A percentile compares a stretch with the other conserved stretches of the same genome.
phyloP scores from a whole-genome alignment of 257 asterid species.

The Scutellaria barbata region DNA sequence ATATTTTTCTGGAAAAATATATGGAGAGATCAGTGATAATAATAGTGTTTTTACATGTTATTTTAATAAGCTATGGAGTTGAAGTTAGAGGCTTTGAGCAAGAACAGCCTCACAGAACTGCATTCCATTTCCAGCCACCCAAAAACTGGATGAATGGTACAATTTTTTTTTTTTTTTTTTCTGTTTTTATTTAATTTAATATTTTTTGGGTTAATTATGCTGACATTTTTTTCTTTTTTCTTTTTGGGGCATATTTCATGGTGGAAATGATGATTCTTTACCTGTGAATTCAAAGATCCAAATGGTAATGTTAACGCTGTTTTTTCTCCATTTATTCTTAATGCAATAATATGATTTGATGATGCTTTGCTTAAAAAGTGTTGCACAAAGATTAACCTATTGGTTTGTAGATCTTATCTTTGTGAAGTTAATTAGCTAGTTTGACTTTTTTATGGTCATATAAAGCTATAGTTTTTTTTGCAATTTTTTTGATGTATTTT shows the following conservation, averaged over 20 bases:
- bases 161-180: background rate
- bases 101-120: conserved; percentile 50
- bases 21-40: conserved; percentile 32
- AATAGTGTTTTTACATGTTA: conserved; percentile 24
- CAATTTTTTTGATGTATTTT: no score
- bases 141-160: conserved; percentile 69
- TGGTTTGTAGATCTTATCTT: conserved; percentile 9
- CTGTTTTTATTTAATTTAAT: background rate
- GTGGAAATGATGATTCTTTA: conserved; percentile 32
- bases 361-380: background rate
- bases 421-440: background rate
- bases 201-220: background rate
- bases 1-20: background rate
- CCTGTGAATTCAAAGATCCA: conserved; percentile 55
- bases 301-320: conserved; percentile 49
- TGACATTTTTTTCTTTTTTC: background rate
- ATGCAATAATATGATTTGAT: background rate
- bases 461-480: background rate
- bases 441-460: background rate
- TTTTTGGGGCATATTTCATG: background rate
- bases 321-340: background rate
- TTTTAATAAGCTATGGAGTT: conserved; percentile 35
- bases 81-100: conserved; percentile 31
- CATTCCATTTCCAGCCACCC: conserved; percentile 56
- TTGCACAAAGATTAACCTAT: background rate